Evolutionary conservation across 148 eudicot species (phyloP), one percentile per base, ranked within the genome.

Genomic region (Suaeda aralocaspica): DNA sequence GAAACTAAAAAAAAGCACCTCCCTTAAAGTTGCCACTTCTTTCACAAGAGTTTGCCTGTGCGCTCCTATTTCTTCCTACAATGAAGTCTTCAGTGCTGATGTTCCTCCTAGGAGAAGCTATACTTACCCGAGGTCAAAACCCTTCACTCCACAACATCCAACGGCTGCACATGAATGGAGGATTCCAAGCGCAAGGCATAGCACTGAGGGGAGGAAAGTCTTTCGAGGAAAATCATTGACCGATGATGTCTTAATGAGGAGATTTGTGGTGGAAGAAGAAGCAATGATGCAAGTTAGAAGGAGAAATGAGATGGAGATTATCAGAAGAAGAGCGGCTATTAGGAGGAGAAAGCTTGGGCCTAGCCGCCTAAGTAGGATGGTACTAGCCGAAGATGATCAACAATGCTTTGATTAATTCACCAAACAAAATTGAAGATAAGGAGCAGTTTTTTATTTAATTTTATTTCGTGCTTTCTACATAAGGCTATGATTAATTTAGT

Each of bases 261-360:
- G 98, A 57, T 92, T 92, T 85, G 96, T 92, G 2, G 68, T 90
- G 64, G 98, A 84, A 67, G 98, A 92, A 53, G 96, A 90, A 73
- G 96, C 92, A 39, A 90, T 88, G 92, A 83, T 85, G 87, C 92
- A 90, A 76, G 84, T 81, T 33, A 85, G 88, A 57, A 88, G 90
- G 65, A 85, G 84, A 67, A 90, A 92, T 68, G 81, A 90, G 60
- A 85, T 90, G 92, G 96, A 85, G 53, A 72, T 88, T 49, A 87
- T 88, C 64, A 86, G 89, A 78, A 90, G 60, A 68, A 89, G 92
- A 72, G 82, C 84, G 77, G 64, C 73, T 1, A 63, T 73, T 76
- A 88, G 96, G 53, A 90, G 90, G 84, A 88, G 69, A 64, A 90
- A 72, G 50, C 81, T 92, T 77, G 96, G 98, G 39, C 94, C 90